phyloP scores from a whole-genome alignment of 805 yeast species.

The Ogataea trehaloabstinens region DNA sequence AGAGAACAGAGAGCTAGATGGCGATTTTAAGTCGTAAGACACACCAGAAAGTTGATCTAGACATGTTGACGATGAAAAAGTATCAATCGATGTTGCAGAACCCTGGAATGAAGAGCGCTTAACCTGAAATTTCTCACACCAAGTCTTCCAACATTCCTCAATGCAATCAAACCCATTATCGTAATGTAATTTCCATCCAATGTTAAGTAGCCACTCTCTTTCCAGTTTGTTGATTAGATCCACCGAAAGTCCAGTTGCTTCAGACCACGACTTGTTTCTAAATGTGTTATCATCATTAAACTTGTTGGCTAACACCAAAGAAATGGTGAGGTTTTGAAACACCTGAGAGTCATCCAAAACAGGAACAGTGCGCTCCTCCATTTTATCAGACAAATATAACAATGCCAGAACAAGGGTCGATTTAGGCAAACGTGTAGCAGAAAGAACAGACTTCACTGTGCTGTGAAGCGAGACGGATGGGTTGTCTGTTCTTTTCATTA shows the following conservation, averaged over 20 bases:
- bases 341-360: constrained; percentile 35
- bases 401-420: constrained; percentile 77
- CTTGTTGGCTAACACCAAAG: constrained; percentile 85
- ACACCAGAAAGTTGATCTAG: constrained; percentile 8
- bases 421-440: constrained; percentile 85
- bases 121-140: constrained; percentile 31
- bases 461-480: constrained; percentile 53
- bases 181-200: constrained; percentile 33
- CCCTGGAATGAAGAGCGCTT: constrained; percentile 8
- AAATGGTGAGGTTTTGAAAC: constrained; percentile 58
- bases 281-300: constrained; percentile 96
- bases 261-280: constrained; percentile 92
- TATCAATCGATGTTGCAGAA: constrained; percentile 2
- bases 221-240: constrained; percentile 63
- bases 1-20: constrained; percentile 20
- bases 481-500: constrained; percentile 51
- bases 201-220: constrained; percentile 42
- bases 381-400: constrained; percentile 67
- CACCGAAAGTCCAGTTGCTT: constrained; percentile 83
- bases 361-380: constrained; percentile 35
- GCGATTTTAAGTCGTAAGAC: constrained; percentile 18
- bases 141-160: constrained; percentile 36
- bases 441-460: constrained; percentile 64
- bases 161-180: constrained; percentile 31
- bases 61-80: constrained; percentile 9